phyloP scores from a whole-genome alignment of 2,329 filamentous ascomycete genomes.

The Scopulariopsis brevicaulis region DNA sequence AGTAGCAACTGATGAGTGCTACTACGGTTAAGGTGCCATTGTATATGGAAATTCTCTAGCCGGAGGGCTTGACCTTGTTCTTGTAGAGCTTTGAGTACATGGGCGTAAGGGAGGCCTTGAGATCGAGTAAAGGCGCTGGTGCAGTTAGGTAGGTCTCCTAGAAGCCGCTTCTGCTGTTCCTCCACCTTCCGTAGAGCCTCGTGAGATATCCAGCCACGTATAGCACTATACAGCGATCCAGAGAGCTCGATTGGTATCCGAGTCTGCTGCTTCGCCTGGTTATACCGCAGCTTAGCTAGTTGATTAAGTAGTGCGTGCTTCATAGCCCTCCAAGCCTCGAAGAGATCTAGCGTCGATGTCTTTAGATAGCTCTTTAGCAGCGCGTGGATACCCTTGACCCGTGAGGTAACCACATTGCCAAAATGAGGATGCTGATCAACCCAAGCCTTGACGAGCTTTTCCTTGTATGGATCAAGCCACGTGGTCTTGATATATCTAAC shows the following conservation, averaged over 20 bases:
- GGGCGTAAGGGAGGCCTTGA: constrained; percentile 5
- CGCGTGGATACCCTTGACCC: constrained; percentile 8
- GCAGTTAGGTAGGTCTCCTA: constrained; percentile 5
- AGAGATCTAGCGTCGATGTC: constrained; percentile 9
- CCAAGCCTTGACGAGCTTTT: constrained; percentile 11
- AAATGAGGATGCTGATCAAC: constrained; percentile 10
- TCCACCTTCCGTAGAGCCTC: constrained; percentile 10
- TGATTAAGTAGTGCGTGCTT: constrained; percentile 9
- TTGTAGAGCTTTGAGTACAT: constrained; percentile 6
- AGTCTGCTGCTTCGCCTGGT: constrained; percentile 8
- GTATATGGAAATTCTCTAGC: constrained; percentile 8
- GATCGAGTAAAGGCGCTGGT: constrained; percentile 7
- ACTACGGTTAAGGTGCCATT: constrained; percentile 8
- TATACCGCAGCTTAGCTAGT: constrained; percentile 8
- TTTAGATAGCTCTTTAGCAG: constrained; percentile 9
- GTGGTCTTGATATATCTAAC: constrained; percentile 11
- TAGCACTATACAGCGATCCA: constrained; percentile 6
- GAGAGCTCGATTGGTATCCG: constrained; percentile 8
- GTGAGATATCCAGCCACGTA: constrained; percentile 10
- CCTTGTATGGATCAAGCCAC: constrained; percentile 11
- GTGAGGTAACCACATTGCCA: constrained; percentile 9
- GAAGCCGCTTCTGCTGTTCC: constrained; percentile 7
- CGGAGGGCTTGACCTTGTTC: constrained; percentile 5
- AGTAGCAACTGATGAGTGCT: constrained; percentile 6
- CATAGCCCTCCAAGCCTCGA: constrained; percentile 9